Base-by-base conservation (phyloP, 441 rosid genomes). In the Geranium incanum region DNA sequence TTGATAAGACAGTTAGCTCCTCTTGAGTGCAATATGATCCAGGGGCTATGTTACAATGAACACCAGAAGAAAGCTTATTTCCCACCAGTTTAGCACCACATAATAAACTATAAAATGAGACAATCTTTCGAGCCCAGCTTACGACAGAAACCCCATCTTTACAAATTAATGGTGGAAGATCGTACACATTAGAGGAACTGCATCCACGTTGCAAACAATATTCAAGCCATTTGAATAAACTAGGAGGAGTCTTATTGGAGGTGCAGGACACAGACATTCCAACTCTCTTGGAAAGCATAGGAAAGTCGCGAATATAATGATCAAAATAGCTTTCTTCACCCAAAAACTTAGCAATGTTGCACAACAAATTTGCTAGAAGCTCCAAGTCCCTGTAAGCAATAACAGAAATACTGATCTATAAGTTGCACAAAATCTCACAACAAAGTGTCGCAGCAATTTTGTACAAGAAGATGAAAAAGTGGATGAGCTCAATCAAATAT, bases 291-390 rank as follows among this genome's bases (percentile, higher is more conserved):
- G 84, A 75, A 69, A 92, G 90, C 73, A 75, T 66, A 71, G 99
- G 98, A 82, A 95, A 92, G 84, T 95, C 99, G 72, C 98, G 99
- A 76, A 85, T 77, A 79, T 93, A 95, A 82, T 95, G 88, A 83
- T 95, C 99, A 75, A 89, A 67, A 80, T 85, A 92, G 84, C 87
- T 85, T 71, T 82, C 87, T 78, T 87, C 90, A 38, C 89, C 91
- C 88, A 95, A 84, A 79, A 74, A 85, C 77, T 84, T 85, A 37
- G 99, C 93, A 76, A 92, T 83, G 68, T 78, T 78, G 76, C 91
- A 88, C 73, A 92, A 78, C 23, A 91, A 83, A 82, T 80, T 79
- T 41, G 91, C 93, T 80, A 95, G 78, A 76, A 83, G 88, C 83
- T 95, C 86, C 86, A 88, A 82, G 85, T 95, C 99, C 92, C 99